Evolutionary conservation across 495 filamentous ascomycete species (phyloP).

Genomic region (Neurospora cerealis): DNA sequence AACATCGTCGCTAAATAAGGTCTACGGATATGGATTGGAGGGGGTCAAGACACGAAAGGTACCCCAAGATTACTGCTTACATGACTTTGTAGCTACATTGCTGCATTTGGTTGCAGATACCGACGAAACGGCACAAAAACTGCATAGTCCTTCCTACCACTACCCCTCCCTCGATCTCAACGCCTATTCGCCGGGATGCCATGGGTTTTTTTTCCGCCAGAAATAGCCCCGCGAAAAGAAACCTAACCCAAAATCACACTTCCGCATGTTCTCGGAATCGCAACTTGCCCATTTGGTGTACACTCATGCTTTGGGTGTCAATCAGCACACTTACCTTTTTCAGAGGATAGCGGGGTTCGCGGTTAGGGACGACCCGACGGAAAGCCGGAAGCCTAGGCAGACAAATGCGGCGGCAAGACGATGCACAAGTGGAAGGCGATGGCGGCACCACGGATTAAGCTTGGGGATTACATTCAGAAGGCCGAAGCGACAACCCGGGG

Average conservation of each 20-base stretch:
- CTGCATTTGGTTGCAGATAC: background rate
- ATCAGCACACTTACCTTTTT: background rate
- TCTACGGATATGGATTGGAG: background rate
- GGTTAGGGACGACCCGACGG: background rate
- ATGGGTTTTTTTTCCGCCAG: background rate
- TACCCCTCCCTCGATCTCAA: background rate
- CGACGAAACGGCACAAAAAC: background rate
- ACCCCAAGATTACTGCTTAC: background rate
- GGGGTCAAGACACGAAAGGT: background rate
- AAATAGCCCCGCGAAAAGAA: background rate
- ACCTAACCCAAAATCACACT: background rate
- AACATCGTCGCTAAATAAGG: background rate
- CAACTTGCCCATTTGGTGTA: background rate
- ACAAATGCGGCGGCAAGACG: background rate
- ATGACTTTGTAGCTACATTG: background rate
- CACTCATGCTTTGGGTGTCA: background rate
- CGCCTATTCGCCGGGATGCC: background rate
- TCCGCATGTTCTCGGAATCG: background rate
- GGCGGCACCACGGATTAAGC: background rate
- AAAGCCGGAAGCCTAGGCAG: background rate
- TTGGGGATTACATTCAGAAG: background rate
- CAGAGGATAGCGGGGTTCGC: background rate
- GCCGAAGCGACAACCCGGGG: background rate
- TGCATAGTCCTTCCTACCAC: background rate
- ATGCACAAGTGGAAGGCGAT: background rate